Base-by-base conservation (phyloP, 73 alveolate genomes). In the Durusdinium trenchii region DNA sequence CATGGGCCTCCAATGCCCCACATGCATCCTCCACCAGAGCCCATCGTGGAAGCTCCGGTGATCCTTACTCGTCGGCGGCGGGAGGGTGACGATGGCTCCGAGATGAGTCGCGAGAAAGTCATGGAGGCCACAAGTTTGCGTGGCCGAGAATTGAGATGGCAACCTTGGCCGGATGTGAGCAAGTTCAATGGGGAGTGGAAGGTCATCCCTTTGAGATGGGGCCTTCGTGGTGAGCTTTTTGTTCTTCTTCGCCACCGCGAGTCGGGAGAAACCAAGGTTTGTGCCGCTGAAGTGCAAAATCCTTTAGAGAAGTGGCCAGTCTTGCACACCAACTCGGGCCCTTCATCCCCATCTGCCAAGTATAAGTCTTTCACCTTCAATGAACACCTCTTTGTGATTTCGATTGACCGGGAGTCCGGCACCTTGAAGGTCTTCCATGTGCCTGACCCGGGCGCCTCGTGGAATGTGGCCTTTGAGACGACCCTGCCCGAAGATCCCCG, bases 391-490 rank as follows among this genome's bases (percentile, higher is more conserved):
- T 91, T 91, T 36, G 98, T 91, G 89, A 91, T 91, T 16, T 91
- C 98, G 89, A 91, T 91, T 30, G 98, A 91, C 54, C 84, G 98
- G 54, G 89, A 46, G 78, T 91, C 98, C 16, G 98, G 98, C 45
- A 50, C 76, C 32, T 38, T 91, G 76, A 91, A 91, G 78, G 98
- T 91, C 50, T 91, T 91, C 76, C 98, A 91, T 28, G 98, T 91
- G 86, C 98, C 98, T 28, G 98, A 91, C 43, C 98, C 98, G 45
- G 54, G 89, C 54, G 16, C 89, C 28, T 46, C 98, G 40, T 91
- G 98, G 98, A 91, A 91, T 38, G 98, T 91, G 75, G 98, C 98
- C 85, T 91, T 91, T 47, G 98, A 91, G 89, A 91, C 98, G 36
- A 91, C 87, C 60, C 78, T 91, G 73, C 89, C 89, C 45, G 98